Conservation (phyloP, 805 yeast genomes). For the Wickerhamomyces rabaulensis region DNA sequence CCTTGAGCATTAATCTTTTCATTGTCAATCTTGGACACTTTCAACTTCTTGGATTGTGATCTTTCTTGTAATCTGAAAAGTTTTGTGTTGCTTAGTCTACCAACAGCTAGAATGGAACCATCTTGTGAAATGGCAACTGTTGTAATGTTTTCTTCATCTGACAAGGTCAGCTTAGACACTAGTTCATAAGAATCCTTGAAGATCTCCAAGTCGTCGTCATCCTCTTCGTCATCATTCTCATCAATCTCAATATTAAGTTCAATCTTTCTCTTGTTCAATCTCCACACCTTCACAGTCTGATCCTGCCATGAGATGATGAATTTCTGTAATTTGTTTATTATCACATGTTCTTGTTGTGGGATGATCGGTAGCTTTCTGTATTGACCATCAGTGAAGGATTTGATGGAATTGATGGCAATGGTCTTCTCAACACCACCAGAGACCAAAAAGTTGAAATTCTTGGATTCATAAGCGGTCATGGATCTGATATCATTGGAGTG, state of each 20-base stretch:
- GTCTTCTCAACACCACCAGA: constrained; percentile 83
- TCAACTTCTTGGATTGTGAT: constrained; percentile 29
- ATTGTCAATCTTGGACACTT: constrained; percentile 48
- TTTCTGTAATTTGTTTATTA: constrained; percentile 41
- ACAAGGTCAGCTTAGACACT: constrained; percentile 57
- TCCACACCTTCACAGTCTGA: constrained; percentile 80
- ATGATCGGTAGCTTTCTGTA: constrained; percentile 64
- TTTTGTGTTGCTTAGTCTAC: constrained; percentile 63
- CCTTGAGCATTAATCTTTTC: constrained; percentile 39
- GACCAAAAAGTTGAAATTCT: constrained; percentile 59
- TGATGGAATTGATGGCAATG: constrained; percentile 55
- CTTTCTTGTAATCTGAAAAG: constrained; percentile 54
- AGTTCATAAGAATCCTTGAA: constrained; percentile 42
- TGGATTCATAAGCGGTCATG: constrained; percentile 64
- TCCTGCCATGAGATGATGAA: constrained; percentile 76
- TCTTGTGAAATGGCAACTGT: constrained; percentile 59
- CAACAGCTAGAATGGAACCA: constrained; percentile 64
- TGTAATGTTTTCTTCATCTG: constrained; percentile 78
- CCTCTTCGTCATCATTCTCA: constrained; percentile 19
- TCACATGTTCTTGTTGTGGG: constrained; percentile 50
- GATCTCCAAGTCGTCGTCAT: constrained; percentile 15
- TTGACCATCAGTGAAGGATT: constrained; percentile 63
- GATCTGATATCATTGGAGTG: constrained; percentile 86
- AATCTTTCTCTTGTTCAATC: constrained; percentile 31
- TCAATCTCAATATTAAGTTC: constrained; percentile 9